Base-by-base conservation (phyloP, 2,329 filamentous ascomycete species). In the Metarhizium anisopliae region DNA sequence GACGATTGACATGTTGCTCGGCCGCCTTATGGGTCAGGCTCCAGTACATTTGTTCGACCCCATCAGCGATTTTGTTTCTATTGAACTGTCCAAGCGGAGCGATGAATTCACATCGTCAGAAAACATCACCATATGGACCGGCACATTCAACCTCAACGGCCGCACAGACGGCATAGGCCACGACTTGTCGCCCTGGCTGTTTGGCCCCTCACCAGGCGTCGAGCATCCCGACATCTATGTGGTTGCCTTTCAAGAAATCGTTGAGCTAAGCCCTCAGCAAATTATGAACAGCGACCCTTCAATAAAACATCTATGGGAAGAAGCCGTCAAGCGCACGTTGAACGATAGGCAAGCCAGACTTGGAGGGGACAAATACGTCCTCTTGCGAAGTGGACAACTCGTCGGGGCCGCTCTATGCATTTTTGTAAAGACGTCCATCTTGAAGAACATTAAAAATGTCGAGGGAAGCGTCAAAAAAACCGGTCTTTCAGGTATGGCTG, bases 281-380 rank as follows among this genome's bases (percentile, higher is more conserved):
- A 97, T 99, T 66, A 96, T 99, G 91, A 96, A 95, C 61, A 97
- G 92, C 58, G 93, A 99, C 67, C 94, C 94, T 1, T 84, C 85
- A 3, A 82, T 89, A 54, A 89, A 93, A 61, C 85, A 90, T 60
- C 75, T 86, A 20, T 99, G 94, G 94, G 94, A 99, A 68, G 74
- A 79, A 54, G 86, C 89, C 4, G 91, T 97, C 29, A 86, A 86
- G 61, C 77, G 77, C 50, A 90, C 86, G 14, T 72, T 99, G 43
- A 96, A 97, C 63, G 72, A 74, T 11, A 82, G 87, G 60, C 85
- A 90, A 18, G 79, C 80, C 45, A 76, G 76, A 56, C 75, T 80
- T 25, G 84, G 84, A 0, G 82, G 83, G 5, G 86, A 92, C 55
- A 87, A 86, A 59, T 99, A 99, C 72, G 90, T 99, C 5, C 76